phyloP scores from a whole-genome alignment of 73 alveolate species.

The Uronychia binucleata region DNA sequence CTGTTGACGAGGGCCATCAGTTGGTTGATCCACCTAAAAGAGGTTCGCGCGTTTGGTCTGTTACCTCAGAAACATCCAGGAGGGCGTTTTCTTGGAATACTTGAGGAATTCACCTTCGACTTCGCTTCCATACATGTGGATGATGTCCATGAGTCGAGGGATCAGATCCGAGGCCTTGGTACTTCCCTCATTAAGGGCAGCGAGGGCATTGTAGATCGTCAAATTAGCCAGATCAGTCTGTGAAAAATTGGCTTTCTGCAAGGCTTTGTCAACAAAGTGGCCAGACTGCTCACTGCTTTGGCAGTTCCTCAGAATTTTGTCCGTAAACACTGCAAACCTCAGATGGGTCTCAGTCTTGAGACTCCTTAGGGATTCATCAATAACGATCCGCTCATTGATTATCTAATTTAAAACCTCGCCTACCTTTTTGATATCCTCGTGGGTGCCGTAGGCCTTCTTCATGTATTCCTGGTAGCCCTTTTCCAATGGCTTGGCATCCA shows the following conservation, averaged over 20 bases:
- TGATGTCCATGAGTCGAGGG: constrained; percentile 84
- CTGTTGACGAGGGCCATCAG: constrained; percentile 77
- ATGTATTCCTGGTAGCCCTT: not conserved
- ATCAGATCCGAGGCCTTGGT: constrained; percentile 81
- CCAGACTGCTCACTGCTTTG: not conserved
- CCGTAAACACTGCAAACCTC: constrained; percentile 55
- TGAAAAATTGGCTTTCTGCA: constrained; percentile 9
- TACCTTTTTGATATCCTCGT: not conserved
- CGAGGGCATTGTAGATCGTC: constrained; percentile 35
- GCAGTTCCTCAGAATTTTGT: constrained; percentile 32
- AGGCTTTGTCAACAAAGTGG: constrained; percentile 3
- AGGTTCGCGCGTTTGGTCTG: constrained; percentile 54
- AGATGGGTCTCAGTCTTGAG: constrained; percentile 38
- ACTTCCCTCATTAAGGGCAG: constrained; percentile 58
- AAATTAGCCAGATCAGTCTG: constrained; percentile 32
- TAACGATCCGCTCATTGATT: not conserved
- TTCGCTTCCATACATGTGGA: constrained; percentile 61
- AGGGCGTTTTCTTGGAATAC: constrained; percentile 72
- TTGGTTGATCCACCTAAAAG: constrained; percentile 87
- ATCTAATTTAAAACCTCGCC: not conserved
- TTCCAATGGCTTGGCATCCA: not conserved
- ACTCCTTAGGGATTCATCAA: constrained; percentile 1
- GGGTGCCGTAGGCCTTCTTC: not conserved
- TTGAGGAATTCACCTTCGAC: constrained; percentile 65
- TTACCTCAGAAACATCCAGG: constrained; percentile 80